These are phyloP conservation scores for Gautieria morchelliformis DNA, from an alignment of 768 basidiomycete genomes.

Conservation along the genomic window DNA sequence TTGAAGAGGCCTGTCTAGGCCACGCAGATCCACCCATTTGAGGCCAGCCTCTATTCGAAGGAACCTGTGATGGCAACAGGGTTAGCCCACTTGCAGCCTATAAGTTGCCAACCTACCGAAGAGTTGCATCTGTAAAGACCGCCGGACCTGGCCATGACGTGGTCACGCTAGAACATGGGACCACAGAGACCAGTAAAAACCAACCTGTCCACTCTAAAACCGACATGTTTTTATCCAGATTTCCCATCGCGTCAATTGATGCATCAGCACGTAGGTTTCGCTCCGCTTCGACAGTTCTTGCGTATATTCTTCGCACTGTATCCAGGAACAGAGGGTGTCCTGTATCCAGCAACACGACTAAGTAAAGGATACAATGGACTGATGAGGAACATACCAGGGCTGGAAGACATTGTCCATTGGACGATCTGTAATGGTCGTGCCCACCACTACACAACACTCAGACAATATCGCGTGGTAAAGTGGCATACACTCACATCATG, in stretches of 20 bases:
- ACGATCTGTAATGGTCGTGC: slow-evolving; percentile 29
- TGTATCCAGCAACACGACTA: background rate
- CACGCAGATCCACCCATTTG: slow-evolving; percentile 25
- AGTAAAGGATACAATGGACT: background rate
- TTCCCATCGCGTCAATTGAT: background rate
- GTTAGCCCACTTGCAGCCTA: background rate
- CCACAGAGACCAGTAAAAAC: slow-evolving; percentile 5
- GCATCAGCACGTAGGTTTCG: slow-evolving; percentile 11
- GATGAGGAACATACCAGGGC: slow-evolving; percentile 14
- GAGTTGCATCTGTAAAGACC: slow-evolving; percentile 11
- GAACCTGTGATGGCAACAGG: slow-evolving; percentile 17
- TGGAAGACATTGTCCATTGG: slow-evolving; percentile 33
- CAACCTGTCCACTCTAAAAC: slow-evolving; percentile 35
- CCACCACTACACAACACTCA: slow-evolving; percentile 17
- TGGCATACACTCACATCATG: slow-evolving; percentile 11
- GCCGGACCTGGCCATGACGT: slow-evolving; percentile 6
- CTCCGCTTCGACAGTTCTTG: slow-evolving; percentile 17
- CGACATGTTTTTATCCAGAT: slow-evolving; percentile 10
- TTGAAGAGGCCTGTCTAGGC: slow-evolving; percentile 19
- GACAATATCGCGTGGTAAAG: background rate
- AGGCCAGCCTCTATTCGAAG: slow-evolving; percentile 23
- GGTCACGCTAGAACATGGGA: background rate
- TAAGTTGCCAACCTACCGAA: slow-evolving; percentile 3
- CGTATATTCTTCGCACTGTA: slow-evolving; percentile 25
- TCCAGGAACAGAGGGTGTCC: slow-evolving; percentile 32